Evolutionary conservation across 768 basidiomycete genomes (phyloP), one percentile per base, ranked within the genome.

Genomic region (Fomitopsis serialis): DNA sequence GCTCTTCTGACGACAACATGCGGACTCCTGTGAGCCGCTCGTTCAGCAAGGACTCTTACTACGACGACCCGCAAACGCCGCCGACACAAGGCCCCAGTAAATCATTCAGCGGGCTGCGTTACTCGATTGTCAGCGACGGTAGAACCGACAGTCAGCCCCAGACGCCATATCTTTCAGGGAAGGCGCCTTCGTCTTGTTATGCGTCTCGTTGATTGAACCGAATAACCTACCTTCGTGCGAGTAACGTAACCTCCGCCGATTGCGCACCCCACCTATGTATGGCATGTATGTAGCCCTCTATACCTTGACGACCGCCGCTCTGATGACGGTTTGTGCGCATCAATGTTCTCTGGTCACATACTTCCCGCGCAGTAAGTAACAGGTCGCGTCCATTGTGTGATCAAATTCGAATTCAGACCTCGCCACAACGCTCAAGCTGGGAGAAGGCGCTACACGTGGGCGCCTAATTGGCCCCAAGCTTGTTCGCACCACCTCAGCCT

Each of bases 21-120:
- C 8, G 37, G 37, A 17, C 13, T 19, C 37, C 13, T 4, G 15
- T 19, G 37, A 40, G 37, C 15, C 8, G 25, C n/a, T 19, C 17
- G 24, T 46, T 27, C 24, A 5, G 45, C n/a, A n/a, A n/a, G 24
- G 10, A 32, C 21, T 47, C 46, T 21, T 71, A 62, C 49, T 74
- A 78, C 23, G 84, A 85, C 54, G 87, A 86, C 42, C 74, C 76
- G 25, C 72, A 76, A 19, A 68, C 72, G 32, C 80, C 80, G 8
- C 81, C 85, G 58, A 61, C 84, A 25, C 76, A 74, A 36, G 70
- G 75, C 45, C 68, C 72, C 23, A 69, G 68, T 17, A 55, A 54
- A 56, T 68, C 64, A 57, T 71, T 75, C 7, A 84, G 82, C 64
- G 72, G 76, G 5, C 78, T 82, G 17, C 80, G 83, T 11, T 68